phyloP scores from a whole-genome alignment of 257 asterid genomes.

The Vinca minor region DNA sequence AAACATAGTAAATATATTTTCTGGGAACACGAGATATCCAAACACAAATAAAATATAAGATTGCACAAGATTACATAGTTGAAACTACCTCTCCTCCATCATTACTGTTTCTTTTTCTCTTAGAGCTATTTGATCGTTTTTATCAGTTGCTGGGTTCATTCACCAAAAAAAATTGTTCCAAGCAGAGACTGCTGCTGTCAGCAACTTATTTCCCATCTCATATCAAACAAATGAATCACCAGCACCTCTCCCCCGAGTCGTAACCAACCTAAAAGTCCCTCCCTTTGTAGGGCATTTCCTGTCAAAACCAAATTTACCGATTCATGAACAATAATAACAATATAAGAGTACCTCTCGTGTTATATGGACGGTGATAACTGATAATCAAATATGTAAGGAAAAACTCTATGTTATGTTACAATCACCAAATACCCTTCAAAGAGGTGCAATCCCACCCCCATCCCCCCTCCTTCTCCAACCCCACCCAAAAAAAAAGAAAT shows the following conservation, averaged over 20 bases:
- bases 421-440: too few species aligned
- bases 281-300: conserved; percentile 76
- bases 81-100: not conserved
- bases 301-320: conserved; percentile 16
- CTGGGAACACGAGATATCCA: not conserved
- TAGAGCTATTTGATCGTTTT: not conserved
- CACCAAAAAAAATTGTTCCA: conserved; percentile 20
- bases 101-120: not conserved
- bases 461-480: too few species aligned
- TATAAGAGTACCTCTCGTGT: too few species aligned
- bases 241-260: too few species aligned
- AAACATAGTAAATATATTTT: not conserved
- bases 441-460: too few species aligned
- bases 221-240: not conserved
- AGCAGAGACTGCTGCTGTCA: conserved; percentile 22
- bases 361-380: too few species aligned
- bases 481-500: too few species aligned
- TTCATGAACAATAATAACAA: not conserved
- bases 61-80: not conserved
- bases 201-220: conserved; percentile 28
- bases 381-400: too few species aligned
- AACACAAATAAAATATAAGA: not conserved
- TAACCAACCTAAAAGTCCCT: conserved; percentile 42
- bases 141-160: conserved; percentile 28
- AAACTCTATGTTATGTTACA: too few species aligned